Evolutionary conservation across 2,329 filamentous ascomycete genomes (phyloP), one percentile per base, ranked within the genome.

Genomic region (Ophiostoma piceae): DNA sequence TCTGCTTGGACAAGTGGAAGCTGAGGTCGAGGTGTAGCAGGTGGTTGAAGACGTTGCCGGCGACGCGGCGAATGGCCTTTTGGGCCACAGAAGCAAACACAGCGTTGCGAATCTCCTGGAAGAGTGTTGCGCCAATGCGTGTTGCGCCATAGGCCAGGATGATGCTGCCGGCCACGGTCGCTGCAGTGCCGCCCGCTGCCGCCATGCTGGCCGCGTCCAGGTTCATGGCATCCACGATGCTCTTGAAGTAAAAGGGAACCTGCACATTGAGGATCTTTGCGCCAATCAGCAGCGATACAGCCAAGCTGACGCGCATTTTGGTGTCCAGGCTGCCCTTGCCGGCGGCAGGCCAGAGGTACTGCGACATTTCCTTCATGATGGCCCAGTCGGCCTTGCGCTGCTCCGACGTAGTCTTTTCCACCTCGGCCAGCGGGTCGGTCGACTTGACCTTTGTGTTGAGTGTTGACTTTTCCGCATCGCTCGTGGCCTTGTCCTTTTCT

Each of bases 171-270:
- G 93, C 95, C 8, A 97, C 90, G 0, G 92, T 93, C 68, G 90
- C 91, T 37, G 92, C 94, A 0, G 93, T 97, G 8, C 93, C 94
- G n/a, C 93, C 94, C 6, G 92, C 82, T 9, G 70, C 69, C 16
- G 54, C 67, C 51, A 71, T 54, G 19, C 90, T 85, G n/a, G 87
- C 86, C 77, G 97, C 89, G 79, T 99, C 95, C 74, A 99, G 87
- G 78, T 99, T 99, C 92, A 99, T 97, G 26, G 92, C 89, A 79
- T 99, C 96, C 60, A 99, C 92, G 73, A 99, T 98, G 79, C 83
- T 94, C 84, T 98, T 98, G 84, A 99, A 99, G 83, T 97, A 99
- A 78, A 99, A 99, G 0, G 95, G 95, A 66, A 99, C 92, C 82
- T 99, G 93, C 19, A 99, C 95, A 79, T 98, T 99, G 76, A 99